A percentile compares a stretch with the other conserved stretches of the same genome.
These are phyloP conservation scores for Cladosporium sp. DNA, from an alignment of 2,329 filamentous ascomycete species.

Conservation along the genomic window DNA sequence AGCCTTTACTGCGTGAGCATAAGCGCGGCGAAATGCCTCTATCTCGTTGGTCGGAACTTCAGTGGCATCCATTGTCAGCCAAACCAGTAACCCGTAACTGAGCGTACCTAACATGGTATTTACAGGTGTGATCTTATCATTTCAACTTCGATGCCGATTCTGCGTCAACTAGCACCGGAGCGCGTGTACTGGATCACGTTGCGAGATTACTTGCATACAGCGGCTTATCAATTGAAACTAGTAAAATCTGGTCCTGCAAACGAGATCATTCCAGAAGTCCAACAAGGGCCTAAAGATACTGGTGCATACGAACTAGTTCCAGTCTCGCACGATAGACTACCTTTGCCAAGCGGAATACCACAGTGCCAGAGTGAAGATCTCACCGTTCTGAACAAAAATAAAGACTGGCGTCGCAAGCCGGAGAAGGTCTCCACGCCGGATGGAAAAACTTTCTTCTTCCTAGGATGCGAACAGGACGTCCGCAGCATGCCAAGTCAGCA, in stretches of 20 bases:
- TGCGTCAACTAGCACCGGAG: background rate
- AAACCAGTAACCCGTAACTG: too few relatives aligned
- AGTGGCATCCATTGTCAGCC: background rate
- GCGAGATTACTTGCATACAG: conserved; percentile 11
- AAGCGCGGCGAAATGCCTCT: background rate
- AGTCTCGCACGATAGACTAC: background rate
- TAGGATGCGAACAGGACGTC: background rate
- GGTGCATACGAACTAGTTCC: background rate
- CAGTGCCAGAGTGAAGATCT: background rate
- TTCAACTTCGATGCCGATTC: background rate
- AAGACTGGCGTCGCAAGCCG: background rate
- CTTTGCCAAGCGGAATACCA: background rate
- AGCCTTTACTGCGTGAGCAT: conserved; percentile 2
- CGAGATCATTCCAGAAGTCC: background rate
- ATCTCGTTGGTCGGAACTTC: background rate
- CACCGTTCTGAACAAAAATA: background rate
- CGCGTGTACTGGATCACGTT: conserved; percentile 4
- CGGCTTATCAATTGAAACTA: conserved; percentile 8
- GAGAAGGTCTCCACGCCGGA: background rate
- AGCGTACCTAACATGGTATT: too few relatives aligned
- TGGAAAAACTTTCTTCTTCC: background rate
- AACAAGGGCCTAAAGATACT: background rate
- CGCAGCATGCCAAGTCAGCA: background rate
- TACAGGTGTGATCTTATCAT: background rate
- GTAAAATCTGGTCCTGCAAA: background rate